Conservation (phyloP, 2,329 filamentous ascomycete genomes). For the Ramichloridium luteum region DNA sequence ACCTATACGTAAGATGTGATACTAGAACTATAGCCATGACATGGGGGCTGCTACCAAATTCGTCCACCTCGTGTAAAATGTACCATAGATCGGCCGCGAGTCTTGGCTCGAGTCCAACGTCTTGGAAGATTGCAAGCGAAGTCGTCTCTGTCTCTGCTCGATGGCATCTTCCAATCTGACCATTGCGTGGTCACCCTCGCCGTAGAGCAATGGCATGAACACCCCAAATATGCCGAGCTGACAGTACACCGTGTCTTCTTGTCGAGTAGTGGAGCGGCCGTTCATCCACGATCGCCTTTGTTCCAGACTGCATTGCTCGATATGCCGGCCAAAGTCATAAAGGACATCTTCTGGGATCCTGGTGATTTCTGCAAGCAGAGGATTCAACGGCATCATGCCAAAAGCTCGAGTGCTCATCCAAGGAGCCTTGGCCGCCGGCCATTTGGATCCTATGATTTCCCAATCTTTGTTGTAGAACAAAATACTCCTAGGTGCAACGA, state of each 20-base stretch:
- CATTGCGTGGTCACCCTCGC: constrained; percentile 4
- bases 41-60: too few species aligned
- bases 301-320: constrained; percentile 2
- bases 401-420: too few species aligned
- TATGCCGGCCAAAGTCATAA: constrained; percentile 3
- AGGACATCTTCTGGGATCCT: constrained; percentile 6
- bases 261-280: constrained; percentile 4
- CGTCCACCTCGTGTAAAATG: too few species aligned
- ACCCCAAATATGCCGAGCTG: constrained; percentile 6
- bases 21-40: too few species aligned
- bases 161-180: constrained; percentile 4
- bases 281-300: constrained; percentile 6
- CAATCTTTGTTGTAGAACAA: constrained; percentile 9
- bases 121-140: too few species aligned
- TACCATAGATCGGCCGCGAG: too few species aligned
- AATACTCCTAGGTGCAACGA: constrained; percentile 11
- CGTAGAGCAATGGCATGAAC: constrained; percentile 5
- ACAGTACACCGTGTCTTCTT: constrained; percentile 7
- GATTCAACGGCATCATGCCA: constrained; percentile 4
- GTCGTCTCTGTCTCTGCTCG: too few species aligned
- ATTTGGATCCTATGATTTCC: constrained; percentile 9
- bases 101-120: too few species aligned
- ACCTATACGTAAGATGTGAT: too few species aligned
- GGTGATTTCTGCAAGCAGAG: constrained; percentile 6
- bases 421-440: too few species aligned